These are phyloP conservation scores for Drechslerella stenobrocha DNA, from an alignment of 2,329 filamentous ascomycete species.

Conservation along the genomic window DNA sequence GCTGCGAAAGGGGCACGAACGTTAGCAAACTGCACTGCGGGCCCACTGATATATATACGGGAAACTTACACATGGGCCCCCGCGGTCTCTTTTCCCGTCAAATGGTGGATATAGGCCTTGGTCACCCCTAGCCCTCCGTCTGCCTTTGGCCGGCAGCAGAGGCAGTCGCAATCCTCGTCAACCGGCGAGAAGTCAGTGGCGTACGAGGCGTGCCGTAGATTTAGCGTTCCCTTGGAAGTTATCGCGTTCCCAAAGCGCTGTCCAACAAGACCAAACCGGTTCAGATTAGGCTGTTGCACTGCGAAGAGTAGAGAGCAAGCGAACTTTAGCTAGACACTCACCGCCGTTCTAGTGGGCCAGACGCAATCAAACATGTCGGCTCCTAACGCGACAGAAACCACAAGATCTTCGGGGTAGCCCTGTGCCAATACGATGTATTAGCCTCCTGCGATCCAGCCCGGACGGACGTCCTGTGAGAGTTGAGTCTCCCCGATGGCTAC, in stretches of 20 bases:
- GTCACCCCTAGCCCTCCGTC: constrained; percentile 75
- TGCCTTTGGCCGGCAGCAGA: constrained; percentile 69
- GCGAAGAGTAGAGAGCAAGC: too few relatives aligned
- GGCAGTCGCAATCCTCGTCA: constrained; percentile 78
- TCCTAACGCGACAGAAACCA: constrained; percentile 89
- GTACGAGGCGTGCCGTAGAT: constrained; percentile 75
- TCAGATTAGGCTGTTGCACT: too few relatives aligned
- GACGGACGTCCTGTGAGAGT: too few relatives aligned
- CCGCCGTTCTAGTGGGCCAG: constrained; percentile 92
- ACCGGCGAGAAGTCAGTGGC: constrained; percentile 80
- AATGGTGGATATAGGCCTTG: constrained; percentile 85
- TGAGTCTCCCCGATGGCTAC: constrained; percentile 49
- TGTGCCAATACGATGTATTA: constrained; percentile 50
- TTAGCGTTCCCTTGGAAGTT: constrained; percentile 77
- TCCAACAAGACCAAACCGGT: constrained; percentile 1
- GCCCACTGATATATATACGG: not conserved
- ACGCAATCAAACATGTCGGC: constrained; percentile 99
- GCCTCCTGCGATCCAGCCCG: constrained; percentile 9
- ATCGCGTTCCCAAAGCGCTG: constrained; percentile 90
- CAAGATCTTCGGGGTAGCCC: constrained; percentile 92
- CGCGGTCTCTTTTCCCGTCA: constrained; percentile 90
- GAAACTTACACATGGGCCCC: constrained; percentile 67
- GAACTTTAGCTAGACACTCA: too few relatives aligned
- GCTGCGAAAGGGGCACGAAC: constrained; percentile 60
- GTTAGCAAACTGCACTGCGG: constrained; percentile 2